Conservation (phyloP, 2,329 filamentous ascomycete species). For the Aspergillus uvarum region DNA sequence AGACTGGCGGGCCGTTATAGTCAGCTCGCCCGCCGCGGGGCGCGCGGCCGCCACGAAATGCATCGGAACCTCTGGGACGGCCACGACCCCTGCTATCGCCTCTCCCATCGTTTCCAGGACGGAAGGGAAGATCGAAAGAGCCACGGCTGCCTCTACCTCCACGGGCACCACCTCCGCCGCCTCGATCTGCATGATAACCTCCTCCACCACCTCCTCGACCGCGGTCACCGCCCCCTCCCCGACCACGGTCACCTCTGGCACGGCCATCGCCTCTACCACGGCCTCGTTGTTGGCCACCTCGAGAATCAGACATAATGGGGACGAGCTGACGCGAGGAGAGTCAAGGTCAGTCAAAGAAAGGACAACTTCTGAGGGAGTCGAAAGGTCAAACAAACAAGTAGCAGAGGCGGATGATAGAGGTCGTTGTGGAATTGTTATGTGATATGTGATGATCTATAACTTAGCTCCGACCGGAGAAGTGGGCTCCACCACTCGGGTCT, state of each 20-base stretch:
- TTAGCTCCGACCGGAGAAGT: no score
- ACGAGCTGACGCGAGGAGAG: not conserved
- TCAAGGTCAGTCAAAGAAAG: not conserved
- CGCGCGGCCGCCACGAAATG: constrained; percentile 10
- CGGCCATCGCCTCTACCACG: constrained; percentile 17
- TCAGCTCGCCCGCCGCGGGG: constrained; percentile 15
- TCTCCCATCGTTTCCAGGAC: constrained; percentile 12
- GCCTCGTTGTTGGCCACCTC: constrained; percentile 19
- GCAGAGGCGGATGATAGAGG: no score
- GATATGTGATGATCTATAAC: no score
- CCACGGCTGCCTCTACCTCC: constrained; percentile 28
- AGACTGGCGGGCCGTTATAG: constrained; percentile 27
- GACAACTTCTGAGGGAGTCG: not conserved
- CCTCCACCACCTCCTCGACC: constrained; percentile 15
- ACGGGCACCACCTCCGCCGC: constrained; percentile 18
- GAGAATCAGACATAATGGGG: constrained; percentile 17
- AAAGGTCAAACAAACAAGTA: not conserved
- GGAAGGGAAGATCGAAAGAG: constrained; percentile 24
- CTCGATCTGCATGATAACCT: constrained; percentile 16
- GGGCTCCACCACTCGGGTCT: no score
- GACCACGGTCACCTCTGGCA: constrained; percentile 14
- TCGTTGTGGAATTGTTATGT: no score
- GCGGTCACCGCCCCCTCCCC: constrained; percentile 14
- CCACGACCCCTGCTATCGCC: constrained; percentile 23
- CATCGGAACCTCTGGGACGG: constrained; percentile 7